Percentiles rank a stretch among this genome's conserved stretches.
phyloP scores from a whole-genome alignment of 1,139 yeast species.

The Geotrichum bryndzae region DNA sequence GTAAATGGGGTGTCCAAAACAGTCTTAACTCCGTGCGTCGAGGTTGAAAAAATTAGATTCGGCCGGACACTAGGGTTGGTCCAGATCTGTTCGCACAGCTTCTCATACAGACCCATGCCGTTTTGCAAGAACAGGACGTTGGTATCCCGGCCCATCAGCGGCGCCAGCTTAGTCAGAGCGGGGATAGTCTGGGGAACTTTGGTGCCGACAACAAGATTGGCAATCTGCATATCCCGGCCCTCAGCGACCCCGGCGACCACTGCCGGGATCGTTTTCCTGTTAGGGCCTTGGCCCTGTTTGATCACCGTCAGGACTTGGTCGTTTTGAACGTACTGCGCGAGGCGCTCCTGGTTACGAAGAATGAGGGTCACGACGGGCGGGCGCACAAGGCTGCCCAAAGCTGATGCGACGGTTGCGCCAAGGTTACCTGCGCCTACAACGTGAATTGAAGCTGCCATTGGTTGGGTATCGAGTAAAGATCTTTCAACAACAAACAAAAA shows the following conservation, averaged over 20 bases:
- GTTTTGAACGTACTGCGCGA: conserved; percentile 39
- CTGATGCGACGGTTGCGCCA: conserved; percentile 35
- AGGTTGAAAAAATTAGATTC: conserved; percentile 65
- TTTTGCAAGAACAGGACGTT: conserved; percentile 67
- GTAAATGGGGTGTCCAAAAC: neutral
- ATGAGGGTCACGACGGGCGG: conserved; percentile 41
- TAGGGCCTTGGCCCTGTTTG: neutral
- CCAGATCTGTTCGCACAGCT: conserved; percentile 53
- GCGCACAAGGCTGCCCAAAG: conserved; percentile 30
- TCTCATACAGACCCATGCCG: conserved; percentile 65
- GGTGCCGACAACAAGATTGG: conserved; percentile 55
- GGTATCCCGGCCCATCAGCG: conserved; percentile 41
- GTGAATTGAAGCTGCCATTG: conserved; percentile 13
- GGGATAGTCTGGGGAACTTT: conserved; percentile 52
- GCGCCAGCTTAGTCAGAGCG: conserved; percentile 45
- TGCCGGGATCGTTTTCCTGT: conserved; percentile 6
- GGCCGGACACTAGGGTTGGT: conserved; percentile 45
- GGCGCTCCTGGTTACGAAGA: conserved; percentile 38
- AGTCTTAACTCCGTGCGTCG: conserved; percentile 70
- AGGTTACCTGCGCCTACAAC: conserved; percentile 38
- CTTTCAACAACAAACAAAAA: no score
- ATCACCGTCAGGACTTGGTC: conserved; percentile 30
- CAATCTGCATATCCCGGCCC: conserved; percentile 31
- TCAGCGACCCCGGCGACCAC: neutral
- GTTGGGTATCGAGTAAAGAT: no score